Base-by-base conservation (phyloP, 2,329 filamentous ascomycete genomes). In the Diaporthe caulivora region DNA sequence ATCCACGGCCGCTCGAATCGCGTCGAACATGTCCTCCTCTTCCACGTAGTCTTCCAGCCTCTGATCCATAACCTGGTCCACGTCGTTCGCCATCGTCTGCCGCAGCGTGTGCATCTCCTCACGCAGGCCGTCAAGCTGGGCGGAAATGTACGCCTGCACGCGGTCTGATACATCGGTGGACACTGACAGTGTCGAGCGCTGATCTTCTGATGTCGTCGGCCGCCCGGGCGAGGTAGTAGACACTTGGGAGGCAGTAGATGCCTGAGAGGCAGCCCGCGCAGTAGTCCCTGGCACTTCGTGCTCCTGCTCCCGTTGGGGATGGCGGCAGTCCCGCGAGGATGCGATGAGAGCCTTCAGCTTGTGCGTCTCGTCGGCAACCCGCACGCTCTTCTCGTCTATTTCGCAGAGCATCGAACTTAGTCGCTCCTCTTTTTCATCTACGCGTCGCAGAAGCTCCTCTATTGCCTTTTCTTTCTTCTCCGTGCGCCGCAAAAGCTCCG, bases 401-500 rank as follows among this genome's bases (percentile, higher is more conserved):
- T 49, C n/a, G 21, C 47, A 24, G 2, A 49, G n/a, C 47, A 49
- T 49, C n/a, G n/a, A n/a, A 49, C 47, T 24, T 21, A 49, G 47
- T 49, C 47, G 47, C 47, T 49, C 47, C n/a, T 49, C 47, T 15
- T 49, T 49, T 11, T 24, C 18, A 11, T 49, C 47, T 24, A n/a
- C 47, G 21, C 47, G 47, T 24, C n/a, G 47, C 8, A 69, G 4
- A 21, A 69, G 51, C 51, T 40, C 34, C 11, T 24, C 7, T 3
- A 69, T 29, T 3, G 31, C 42, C 31, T 8, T 15, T 29, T 54
- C 65, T 29, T 31, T 54, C 6, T 34, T 42, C 18, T 34, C 49
- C 10, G 49, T 31, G 31, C 65, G 65, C 49, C 65, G 65, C 17
- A 69, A 34, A 49, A 69, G 65, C 65, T 69, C 65, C 7, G 31